These are phyloP conservation scores for Neonectria coccinea DNA, from an alignment of 2,329 filamentous ascomycete genomes.

Conservation along the genomic window DNA sequence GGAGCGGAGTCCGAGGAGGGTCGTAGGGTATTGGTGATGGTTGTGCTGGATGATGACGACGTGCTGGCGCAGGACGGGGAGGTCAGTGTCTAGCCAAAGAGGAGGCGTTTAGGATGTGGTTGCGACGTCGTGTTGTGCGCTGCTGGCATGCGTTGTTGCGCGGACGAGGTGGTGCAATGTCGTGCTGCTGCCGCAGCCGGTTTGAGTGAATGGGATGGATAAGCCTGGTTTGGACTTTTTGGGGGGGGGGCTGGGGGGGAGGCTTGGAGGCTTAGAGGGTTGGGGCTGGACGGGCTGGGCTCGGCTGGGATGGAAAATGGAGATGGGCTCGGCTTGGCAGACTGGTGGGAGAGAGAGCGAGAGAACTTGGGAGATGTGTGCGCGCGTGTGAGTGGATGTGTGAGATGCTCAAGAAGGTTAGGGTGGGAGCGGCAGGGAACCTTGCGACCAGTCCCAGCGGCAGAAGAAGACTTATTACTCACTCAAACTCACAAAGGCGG, in stretches of 20 bases:
- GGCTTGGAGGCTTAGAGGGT: slow-evolving; percentile 17
- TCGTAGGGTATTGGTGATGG: slow-evolving; percentile 21
- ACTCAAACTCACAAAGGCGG: slow-evolving; percentile 15
- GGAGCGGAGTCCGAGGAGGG: slow-evolving; percentile 21
- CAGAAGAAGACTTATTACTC: slow-evolving; percentile 30
- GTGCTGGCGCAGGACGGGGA: slow-evolving; percentile 23
- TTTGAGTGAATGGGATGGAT: slow-evolving; percentile 22
- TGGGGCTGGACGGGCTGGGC: slow-evolving; percentile 20
- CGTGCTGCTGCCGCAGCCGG: slow-evolving; percentile 21
- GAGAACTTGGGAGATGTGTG: slow-evolving; percentile 14
- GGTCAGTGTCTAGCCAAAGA: slow-evolving; percentile 28
- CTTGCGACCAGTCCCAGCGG: slow-evolving; percentile 21
- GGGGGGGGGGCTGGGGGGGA: slow-evolving; percentile 14
- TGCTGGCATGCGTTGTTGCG: slow-evolving; percentile 28
- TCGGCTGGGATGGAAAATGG: slow-evolving; percentile 22
- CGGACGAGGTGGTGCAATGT: slow-evolving; percentile 29
- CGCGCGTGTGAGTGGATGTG: slow-evolving; percentile 15
- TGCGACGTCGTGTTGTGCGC: slow-evolving; percentile 22
- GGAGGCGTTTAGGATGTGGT: slow-evolving; percentile 23
- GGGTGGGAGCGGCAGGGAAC: slow-evolving; percentile 22
- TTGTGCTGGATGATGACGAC: slow-evolving; percentile 24
- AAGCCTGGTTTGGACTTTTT: slow-evolving; percentile 14
- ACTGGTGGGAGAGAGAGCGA: slow-evolving; percentile 18
- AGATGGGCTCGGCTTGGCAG: slow-evolving; percentile 1
- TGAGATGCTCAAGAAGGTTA: slow-evolving; percentile 23